A percentile compares a stretch with the other conserved stretches of the same genome.
These are phyloP conservation scores for Fusarium udum DNA, from an alignment of 2,329 filamentous ascomycete genomes.

Conservation along the genomic window DNA sequence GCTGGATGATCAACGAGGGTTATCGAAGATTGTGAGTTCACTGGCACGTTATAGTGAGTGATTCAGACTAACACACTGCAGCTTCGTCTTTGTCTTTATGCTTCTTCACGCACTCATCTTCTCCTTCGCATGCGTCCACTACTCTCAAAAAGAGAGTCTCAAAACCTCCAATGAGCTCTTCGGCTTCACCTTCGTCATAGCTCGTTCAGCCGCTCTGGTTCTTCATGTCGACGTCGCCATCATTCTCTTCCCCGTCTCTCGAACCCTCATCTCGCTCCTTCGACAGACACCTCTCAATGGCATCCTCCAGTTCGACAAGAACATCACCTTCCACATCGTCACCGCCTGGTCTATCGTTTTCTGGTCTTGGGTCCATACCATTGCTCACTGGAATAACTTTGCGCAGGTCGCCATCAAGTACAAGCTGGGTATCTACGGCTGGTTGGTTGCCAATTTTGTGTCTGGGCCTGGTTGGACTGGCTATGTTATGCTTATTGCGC, in stretches of 20 bases:
- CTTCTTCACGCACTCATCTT: constrained; percentile 80
- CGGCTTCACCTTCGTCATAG: constrained; percentile 79
- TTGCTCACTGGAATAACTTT: constrained; percentile 89
- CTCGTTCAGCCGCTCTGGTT: constrained; percentile 77
- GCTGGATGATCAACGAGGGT: constrained; percentile 91
- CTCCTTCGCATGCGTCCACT: constrained; percentile 82
- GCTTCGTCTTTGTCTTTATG: constrained; percentile 81
- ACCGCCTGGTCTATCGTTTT: constrained; percentile 90
- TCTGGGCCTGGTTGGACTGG: constrained; percentile 87
- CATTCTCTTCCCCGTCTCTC: constrained; percentile 83
- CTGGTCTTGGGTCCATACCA: constrained; percentile 86
- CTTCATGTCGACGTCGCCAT: constrained; percentile 85
- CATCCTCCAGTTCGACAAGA: constrained; percentile 89
- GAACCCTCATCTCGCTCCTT: constrained; percentile 82
- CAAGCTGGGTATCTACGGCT: constrained; percentile 80
- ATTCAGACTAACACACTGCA: not conserved
- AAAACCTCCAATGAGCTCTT: constrained; percentile 73
- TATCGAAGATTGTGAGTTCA: constrained; percentile 77
- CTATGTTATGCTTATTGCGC: constrained; percentile 81
- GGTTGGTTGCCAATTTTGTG: constrained; percentile 78
- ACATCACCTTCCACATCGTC: constrained; percentile 87
- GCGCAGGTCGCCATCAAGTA: constrained; percentile 79
- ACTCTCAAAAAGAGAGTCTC: constrained; percentile 79
- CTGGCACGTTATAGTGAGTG: not conserved
- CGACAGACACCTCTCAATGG: constrained; percentile 85